Conservation (phyloP, 306 rosid species). For the Lathyrus aphaca region DNA sequence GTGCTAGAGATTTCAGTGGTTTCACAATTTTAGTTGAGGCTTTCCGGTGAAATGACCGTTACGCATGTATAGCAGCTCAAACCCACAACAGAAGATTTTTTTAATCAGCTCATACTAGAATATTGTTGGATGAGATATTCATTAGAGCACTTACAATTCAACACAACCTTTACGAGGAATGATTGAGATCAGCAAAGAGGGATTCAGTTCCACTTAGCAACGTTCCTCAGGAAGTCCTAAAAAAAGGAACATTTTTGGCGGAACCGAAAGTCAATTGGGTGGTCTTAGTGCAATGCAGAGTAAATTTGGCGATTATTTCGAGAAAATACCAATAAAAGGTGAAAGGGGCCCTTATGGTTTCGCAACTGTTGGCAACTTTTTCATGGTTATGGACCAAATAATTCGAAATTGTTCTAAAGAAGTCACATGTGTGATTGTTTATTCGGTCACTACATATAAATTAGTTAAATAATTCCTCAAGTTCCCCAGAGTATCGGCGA, state of each 20-base stretch:
- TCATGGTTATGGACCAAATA: constrained; percentile 29
- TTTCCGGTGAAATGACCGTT: constrained; percentile 22
- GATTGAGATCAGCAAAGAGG: constrained; percentile 24
- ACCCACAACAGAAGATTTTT: constrained; percentile 23
- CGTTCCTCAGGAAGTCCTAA: constrained; percentile 17
- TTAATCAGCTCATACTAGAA: constrained; percentile 23
- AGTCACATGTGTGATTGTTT: neutral
- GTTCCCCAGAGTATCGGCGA: constrained; percentile 22
- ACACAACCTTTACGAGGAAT: constrained; percentile 20
- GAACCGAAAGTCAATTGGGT: constrained; percentile 21
- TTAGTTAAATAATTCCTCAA: constrained; percentile 27
- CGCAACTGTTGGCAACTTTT: constrained; percentile 21
- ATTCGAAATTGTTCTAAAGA: constrained; percentile 24
- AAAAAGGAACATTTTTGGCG: neutral
- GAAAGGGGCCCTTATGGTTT: constrained; percentile 1
- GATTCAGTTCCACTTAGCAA: constrained; percentile 17
- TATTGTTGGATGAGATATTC: constrained; percentile 16
- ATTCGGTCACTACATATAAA: constrained; percentile 35
- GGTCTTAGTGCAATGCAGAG: constrained; percentile 2
- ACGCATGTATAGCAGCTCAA: constrained; percentile 32
- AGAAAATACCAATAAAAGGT: constrained; percentile 16
- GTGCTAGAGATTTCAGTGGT: constrained; percentile 22
- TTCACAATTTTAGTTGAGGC: constrained; percentile 25
- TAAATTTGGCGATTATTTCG: constrained; percentile 30
- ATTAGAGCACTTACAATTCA: constrained; percentile 18